Conservation (phyloP, 495 filamentous ascomycete species). For the Penicillium verhagenii region DNA sequence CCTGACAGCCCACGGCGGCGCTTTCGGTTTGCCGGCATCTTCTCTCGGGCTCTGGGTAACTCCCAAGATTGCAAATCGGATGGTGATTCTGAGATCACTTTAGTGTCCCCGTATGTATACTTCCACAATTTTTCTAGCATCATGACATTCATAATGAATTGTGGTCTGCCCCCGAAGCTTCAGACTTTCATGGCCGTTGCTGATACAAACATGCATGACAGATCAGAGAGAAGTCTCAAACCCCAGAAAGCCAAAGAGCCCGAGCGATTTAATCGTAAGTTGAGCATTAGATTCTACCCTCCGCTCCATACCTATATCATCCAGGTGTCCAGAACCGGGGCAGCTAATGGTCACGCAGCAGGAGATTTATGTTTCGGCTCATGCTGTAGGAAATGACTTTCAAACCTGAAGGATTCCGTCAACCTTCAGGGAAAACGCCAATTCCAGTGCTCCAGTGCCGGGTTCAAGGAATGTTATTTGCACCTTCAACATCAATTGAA, state of each 20-base stretch:
- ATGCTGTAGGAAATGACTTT: constrained; percentile 20
- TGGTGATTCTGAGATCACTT: background rate
- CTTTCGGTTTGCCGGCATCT: background rate
- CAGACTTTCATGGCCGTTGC: no score
- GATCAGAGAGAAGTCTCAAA: background rate
- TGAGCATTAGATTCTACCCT: no score
- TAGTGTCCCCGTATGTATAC: background rate
- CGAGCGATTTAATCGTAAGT: background rate
- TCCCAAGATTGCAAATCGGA: background rate
- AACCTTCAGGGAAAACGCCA: no score
- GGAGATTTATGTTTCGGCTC: constrained; percentile 26
- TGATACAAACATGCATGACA: background rate
- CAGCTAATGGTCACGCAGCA: background rate
- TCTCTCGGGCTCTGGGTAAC: background rate
- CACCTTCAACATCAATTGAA: no score
- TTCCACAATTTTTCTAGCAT: no score
- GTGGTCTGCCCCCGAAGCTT: no score
- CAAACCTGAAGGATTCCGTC: no score
- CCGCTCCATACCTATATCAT: background rate
- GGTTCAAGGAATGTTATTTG: no score
- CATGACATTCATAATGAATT: no score
- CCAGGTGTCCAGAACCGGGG: background rate
- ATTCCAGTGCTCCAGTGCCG: no score
- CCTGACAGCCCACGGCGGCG: background rate
- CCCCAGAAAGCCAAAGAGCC: background rate